phyloP scores from a whole-genome alignment of 768 basidiomycete species.

The Megacollybia marginata region DNA sequence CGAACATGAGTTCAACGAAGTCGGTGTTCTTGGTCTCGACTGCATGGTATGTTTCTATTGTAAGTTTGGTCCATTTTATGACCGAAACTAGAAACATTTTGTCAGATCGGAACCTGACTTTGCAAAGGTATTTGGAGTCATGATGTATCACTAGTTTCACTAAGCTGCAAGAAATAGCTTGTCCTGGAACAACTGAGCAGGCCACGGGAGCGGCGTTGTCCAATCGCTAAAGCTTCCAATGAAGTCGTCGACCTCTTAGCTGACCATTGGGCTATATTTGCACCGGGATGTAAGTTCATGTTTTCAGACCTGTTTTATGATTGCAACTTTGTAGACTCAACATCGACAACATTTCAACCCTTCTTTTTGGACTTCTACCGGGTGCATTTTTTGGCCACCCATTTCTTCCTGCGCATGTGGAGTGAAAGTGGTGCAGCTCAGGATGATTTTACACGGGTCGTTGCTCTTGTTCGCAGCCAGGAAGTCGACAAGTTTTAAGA shows the following conservation, averaged over 20 bases:
- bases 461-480: conserved; percentile 79
- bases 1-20: conserved; percentile 66
- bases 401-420: conserved; percentile 93
- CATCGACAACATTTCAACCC: conserved; percentile 75
- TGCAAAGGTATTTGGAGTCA: conserved; percentile 62
- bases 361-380: conserved; percentile 82
- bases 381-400: conserved; percentile 73
- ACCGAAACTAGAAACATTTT: conserved; percentile 46
- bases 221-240: conserved; percentile 76
- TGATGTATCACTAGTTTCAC: conserved; percentile 3
- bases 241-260: conserved; percentile 80
- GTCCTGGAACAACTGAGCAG: conserved; percentile 77
- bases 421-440: conserved; percentile 73
- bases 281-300: conserved; percentile 64
- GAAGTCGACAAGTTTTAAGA: conserved; percentile 30
- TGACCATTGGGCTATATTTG: conserved; percentile 81
- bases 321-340: conserved; percentile 46
- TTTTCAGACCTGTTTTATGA: conserved; percentile 5
- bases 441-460: conserved; percentile 74
- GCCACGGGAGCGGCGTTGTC: conserved; percentile 68
- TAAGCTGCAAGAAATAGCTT: conserved; percentile 34
- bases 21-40: conserved; percentile 76
- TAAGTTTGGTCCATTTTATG: neutral
- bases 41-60: conserved; percentile 49
- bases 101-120: conserved; percentile 70